Evolutionary conservation across 2,329 filamentous ascomycete genomes (phyloP).

Genomic region (Colletotrichum sp.): DNA sequence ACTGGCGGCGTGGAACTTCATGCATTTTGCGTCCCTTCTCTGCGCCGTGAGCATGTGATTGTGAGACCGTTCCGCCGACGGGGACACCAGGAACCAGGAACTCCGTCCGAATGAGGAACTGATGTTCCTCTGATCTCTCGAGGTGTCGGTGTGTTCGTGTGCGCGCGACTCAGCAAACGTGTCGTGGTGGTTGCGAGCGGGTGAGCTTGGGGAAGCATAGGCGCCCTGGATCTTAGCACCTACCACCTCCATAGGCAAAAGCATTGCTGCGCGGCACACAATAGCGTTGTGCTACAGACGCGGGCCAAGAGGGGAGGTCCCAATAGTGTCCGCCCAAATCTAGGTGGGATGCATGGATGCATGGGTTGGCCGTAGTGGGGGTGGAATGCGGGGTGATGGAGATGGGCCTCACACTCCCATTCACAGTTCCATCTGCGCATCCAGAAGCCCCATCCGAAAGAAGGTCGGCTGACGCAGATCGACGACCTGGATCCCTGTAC

Average conservation of each 20-base stretch:
- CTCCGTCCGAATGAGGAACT: conserved; percentile 2
- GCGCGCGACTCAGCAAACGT: neutral
- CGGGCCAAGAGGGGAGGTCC: neutral
- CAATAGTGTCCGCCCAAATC: neutral
- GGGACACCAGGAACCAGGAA: conserved; percentile 20
- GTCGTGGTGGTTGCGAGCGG: neutral
- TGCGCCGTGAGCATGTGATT: neutral
- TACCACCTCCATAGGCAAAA: neutral
- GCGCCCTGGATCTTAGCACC: neutral
- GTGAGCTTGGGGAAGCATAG: neutral
- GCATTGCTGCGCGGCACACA: neutral
- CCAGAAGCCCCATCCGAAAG: neutral
- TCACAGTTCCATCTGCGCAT: neutral
- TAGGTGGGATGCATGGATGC: neutral
- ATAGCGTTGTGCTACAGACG: neutral
- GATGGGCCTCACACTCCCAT: neutral
- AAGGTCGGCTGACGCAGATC: conserved; percentile 17
- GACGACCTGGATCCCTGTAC: conserved; percentile 9
- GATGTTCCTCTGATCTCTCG: conserved; percentile 2
- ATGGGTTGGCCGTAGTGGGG: neutral
- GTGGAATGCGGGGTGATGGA: conserved; percentile 1
- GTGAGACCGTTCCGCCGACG: neutral
- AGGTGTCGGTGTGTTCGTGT: neutral
- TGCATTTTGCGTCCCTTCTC: neutral
- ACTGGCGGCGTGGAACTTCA: neutral